Evolutionary conservation across 768 basidiomycete genomes (phyloP), one percentile per base, ranked within the genome.

Genomic region (Amyloporia xantha): DNA sequence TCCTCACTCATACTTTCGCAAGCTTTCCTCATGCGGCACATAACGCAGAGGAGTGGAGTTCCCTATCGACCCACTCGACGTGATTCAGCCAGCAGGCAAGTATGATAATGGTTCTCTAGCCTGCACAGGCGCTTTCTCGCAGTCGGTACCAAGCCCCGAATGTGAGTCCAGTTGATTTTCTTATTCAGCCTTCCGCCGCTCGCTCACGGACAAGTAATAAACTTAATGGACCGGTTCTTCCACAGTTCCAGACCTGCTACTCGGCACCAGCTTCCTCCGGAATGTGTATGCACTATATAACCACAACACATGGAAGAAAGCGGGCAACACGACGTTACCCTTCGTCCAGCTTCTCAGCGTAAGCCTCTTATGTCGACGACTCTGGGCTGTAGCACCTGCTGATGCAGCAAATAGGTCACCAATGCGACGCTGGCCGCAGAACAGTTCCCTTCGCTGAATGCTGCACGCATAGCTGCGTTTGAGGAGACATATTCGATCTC

Each of bases 231-330:
- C 21, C n/a, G 17, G 25, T 36, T 35, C 44, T 37, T 11, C 19
- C 30, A 17, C 9, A 12, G 24, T 25, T 12, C 23, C 46, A 49
- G 58, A 54, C 38, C 47, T 53, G 20, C 47, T 56, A 13, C 58
- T 59, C 24, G 58, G 58, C 7, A 55, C 56, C 36, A 26, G 53
- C 13, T 59, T 59, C 55, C 26, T 59, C 30, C 52, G 55, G 24
- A 59, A 59, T 46, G 55, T 51, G 1, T 56, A 56, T 45, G 33
- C 51, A n/a, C 47, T 59, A 21, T 54, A 45, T 44, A 46, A 56
- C 42, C 53, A 41, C n/a, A 40, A 40, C 40, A 15, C 4, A 5
- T 25, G 37, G 17, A 28, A 12, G 4, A 40, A 27, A 7, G 21
- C 15, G 20, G 38, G 38, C 3, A 23, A 15, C 27, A 26, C 13